Evolutionary conservation across 2,329 filamentous ascomycete species (phyloP).

Genomic region (Alternaria burnsii): DNA sequence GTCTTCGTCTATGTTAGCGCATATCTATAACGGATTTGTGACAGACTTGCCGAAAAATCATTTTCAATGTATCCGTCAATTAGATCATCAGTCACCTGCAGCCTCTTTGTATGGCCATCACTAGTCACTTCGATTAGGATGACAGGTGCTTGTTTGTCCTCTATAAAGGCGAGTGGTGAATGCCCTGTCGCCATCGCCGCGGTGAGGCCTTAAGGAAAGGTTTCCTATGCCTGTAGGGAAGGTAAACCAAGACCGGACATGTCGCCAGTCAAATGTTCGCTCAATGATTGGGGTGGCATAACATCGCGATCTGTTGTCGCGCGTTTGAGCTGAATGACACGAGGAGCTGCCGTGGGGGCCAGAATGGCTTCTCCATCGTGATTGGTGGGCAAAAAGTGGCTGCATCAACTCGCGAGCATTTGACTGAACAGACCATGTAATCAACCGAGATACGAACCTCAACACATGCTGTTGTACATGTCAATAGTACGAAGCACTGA

Average conservation of each 20-base stretch:
- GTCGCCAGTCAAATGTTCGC: too few species aligned
- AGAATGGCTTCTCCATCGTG: not conserved
- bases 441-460: not conserved
- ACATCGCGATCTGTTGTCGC: not conserved
- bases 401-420: not conserved
- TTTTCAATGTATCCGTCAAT: constrained; percentile 9
- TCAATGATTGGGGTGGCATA: too few species aligned
- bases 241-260: too few species aligned
- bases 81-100: not conserved
- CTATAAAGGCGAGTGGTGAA: not conserved
- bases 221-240: too few species aligned
- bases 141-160: not conserved
- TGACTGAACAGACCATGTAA: not conserved
- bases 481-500: too few species aligned
- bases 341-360: not conserved
- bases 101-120: not conserved
- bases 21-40: too few species aligned
- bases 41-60: not conserved
- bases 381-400: not conserved
- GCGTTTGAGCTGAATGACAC: not conserved
- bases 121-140: constrained; percentile 2
- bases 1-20: not conserved
- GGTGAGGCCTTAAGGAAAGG: too few species aligned
- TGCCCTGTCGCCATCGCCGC: not conserved
- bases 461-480: not conserved